Base-by-base conservation (phyloP, 345 rosid genomes). In the Heritiera fomes region DNA sequence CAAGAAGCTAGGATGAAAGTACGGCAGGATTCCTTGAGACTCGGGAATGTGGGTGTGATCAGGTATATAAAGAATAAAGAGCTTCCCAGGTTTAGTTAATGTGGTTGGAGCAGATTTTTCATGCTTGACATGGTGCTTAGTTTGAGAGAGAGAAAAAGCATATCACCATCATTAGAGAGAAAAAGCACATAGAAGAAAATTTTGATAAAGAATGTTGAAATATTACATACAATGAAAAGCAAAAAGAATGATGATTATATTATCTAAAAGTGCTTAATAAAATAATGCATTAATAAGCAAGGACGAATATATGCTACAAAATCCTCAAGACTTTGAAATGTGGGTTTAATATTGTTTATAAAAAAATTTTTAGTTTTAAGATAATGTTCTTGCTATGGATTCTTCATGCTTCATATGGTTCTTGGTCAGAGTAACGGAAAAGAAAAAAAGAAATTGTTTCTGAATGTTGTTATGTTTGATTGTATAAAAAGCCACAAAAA, bases 1-100 rank as follows among this genome's bases (percentile, higher is more conserved):
- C 97, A 91, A 77, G 99, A 94, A 90, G 98, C 99, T 80, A 87
- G 99, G 85, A 80, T 92, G 85, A 97, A 94, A 90, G 93, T 97
- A 65, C 93, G 93, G 77, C 98, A 97, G 82, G 98, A 94, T 84
- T 97, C 99, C 62, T 79, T 97, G 85, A 92, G 99, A 81, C 91
- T 97, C 66, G 99, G 99, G 83, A 97, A 88, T 85, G 97, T 97
- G 78, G 99, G 98, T 58, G 92, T 94, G 63, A 92, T 94, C 82
- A 97, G 99, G 99, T 97, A 85, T 56, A 53, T 80, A 41, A 4
- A 41, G 43, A 41, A 2, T 41, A 41, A 41, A 41, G 6, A 41
- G 43, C 43, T 41, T 4, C 43, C 43, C 43, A 5, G 43, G 4
- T 41, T 41, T 41, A 5, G 43, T 41, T 41, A 41, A 28, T 75